Conservation (phyloP, 1,139 yeast species). For the Debaryomycetaceae sp. region DNA sequence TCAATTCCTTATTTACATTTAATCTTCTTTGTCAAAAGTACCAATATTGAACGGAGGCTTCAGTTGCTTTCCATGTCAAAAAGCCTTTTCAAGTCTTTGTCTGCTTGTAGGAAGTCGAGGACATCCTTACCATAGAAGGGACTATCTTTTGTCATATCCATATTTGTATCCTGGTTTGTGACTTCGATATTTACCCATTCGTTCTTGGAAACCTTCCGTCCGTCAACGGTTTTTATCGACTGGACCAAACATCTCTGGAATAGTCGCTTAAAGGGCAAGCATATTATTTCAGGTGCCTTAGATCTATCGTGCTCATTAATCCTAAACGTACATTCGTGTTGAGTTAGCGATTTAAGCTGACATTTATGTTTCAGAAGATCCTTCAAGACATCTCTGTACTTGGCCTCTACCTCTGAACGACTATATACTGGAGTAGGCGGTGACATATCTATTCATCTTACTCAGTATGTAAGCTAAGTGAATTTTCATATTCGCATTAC, state of each 20-base stretch:
- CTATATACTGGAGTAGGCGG: constrained; percentile 46
- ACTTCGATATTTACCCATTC: constrained; percentile 43
- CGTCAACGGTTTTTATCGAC: constrained; percentile 17
- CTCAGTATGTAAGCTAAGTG: not conserved
- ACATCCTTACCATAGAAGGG: constrained; percentile 26
- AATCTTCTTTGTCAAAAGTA: not conserved
- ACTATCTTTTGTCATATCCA: constrained; percentile 20
- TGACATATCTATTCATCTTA: constrained; percentile 27
- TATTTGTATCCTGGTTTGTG: constrained; percentile 38
- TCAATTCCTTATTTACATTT: no score
- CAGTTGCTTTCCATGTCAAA: constrained; percentile 25
- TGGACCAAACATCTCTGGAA: constrained; percentile 47
- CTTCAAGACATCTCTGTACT: constrained; percentile 24
- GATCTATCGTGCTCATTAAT: constrained; percentile 16
- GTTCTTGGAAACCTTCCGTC: constrained; percentile 21
- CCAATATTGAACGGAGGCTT: not conserved
- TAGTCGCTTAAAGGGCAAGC: constrained; percentile 52
- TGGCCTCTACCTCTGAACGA: constrained; percentile 24
- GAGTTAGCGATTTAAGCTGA: constrained; percentile 40
- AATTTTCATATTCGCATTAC: not conserved
- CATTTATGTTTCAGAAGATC: constrained; percentile 38
- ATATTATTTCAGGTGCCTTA: constrained; percentile 40
- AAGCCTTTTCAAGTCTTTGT: constrained; percentile 32
- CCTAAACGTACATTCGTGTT: constrained; percentile 48
- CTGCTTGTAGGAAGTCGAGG: constrained; percentile 36